Evolutionary conservation across 2,329 filamentous ascomycete species (phyloP), one percentile per base, ranked within the genome.

Genomic region (Lasiodiplodia hormozganensis): DNA sequence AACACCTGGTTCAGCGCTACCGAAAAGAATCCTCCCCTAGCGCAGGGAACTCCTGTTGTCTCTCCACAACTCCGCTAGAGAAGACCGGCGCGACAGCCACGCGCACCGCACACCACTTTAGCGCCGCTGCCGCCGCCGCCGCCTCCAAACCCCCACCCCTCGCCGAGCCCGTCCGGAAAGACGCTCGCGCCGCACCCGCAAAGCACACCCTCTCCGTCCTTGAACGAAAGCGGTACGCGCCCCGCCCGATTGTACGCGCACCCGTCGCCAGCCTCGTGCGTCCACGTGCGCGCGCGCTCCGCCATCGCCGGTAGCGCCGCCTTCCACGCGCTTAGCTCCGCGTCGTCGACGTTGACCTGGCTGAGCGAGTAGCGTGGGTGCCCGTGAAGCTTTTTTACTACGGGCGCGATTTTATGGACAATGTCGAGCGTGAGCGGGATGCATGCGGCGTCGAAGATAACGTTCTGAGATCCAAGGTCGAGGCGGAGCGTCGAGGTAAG

Each of bases 201-300:
- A 18, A 79, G 67, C 6, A 71, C 68, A 11, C 69, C 70, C n/a
- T 74, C 38, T 28, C 71, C 72, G n/a, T 52, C 21, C 12, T 72
- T 73, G 6, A 70, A 52, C 1, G 74, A 74, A 2, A 78, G 54
- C 1, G 73, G 74, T 8, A 78, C 73, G n/a, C 70, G 65, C 18
- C 67, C 60, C 5, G 67, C 40, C 2, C 7, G 28, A 4, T 40
- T 65, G 69, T 80, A 81, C 57, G 76, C 73, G 70, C 81, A 83
- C 4, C 70, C 21, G 18, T n/a, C 43, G 43, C 18, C 68, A 1
- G 70, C 12, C 14, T 68, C 67, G 68, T 83, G 81, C 28, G 73
- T 70, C 80, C 80, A 82, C 8, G 69, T 69, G 8, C 80, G 75
- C 65, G 80, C 82, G n/a, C 81, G 77, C 72, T 75, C 73, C 6